Conservation (phyloP, 2,329 filamentous ascomycete genomes). For the Macroventuria anomochaeta region DNA sequence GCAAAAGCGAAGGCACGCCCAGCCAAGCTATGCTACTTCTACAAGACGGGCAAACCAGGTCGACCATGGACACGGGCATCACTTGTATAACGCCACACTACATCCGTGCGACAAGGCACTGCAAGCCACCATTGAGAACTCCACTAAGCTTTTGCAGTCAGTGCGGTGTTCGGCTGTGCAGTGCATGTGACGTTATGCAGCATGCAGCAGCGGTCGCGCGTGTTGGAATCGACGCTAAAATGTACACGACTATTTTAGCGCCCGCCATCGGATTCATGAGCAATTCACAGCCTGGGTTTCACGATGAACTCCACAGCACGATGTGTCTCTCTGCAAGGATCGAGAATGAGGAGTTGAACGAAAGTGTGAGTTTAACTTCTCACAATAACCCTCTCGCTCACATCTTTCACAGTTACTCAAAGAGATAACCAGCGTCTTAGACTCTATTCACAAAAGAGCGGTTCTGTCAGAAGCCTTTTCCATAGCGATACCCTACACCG, state of each 20-base stretch:
- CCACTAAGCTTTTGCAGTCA: too few species aligned
- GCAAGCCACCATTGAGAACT: too few species aligned
- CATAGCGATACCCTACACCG: neutral
- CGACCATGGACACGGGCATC: too few species aligned
- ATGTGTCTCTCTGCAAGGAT: neutral
- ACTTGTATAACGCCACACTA: too few species aligned
- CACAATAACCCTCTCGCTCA: neutral
- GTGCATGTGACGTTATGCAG: too few species aligned
- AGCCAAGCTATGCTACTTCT: constrained; percentile 49
- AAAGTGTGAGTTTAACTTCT: neutral
- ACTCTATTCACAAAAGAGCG: neutral
- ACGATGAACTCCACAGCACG: neutral
- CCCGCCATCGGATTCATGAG: neutral
- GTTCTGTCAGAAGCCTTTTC: neutral
- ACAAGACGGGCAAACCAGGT: too few species aligned
- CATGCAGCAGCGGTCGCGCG: too few species aligned
- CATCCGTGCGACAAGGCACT: too few species aligned
- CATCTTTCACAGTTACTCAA: neutral
- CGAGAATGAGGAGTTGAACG: neutral
- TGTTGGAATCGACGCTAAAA: too few species aligned
- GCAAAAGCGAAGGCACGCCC: constrained; percentile 47
- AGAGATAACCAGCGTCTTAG: neutral
- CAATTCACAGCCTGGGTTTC: neutral
- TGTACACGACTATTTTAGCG: neutral
- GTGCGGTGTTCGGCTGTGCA: too few species aligned